Conservation (phyloP, 495 filamentous ascomycete species). For the Trichoderma parareesei region DNA sequence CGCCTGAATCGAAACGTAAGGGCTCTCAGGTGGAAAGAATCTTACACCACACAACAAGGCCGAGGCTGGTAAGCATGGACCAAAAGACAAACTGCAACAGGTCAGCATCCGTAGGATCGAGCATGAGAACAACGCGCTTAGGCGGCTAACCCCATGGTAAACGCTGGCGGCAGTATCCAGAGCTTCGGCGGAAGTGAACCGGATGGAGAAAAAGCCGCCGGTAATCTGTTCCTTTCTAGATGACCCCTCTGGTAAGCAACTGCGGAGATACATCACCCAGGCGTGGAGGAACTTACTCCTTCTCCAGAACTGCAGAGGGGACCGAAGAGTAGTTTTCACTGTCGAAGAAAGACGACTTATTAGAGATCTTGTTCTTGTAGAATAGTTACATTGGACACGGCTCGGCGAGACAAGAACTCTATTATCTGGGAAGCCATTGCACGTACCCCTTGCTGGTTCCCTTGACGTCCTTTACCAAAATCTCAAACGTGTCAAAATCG, state of each 20-base stretch:
- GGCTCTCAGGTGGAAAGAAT: constrained; percentile 11
- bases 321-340: constrained; percentile 50
- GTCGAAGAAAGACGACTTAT: constrained; percentile 34
- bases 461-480: constrained; percentile 82
- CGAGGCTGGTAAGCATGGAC: constrained; percentile 85
- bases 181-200: constrained; percentile 65
- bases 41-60: constrained; percentile 89
- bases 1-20: constrained; percentile 15
- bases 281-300: constrained; percentile 55
- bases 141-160: constrained; percentile 72
- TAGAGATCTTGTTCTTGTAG: constrained; percentile 29
- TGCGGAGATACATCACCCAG: background rate
- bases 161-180: constrained; percentile 81
- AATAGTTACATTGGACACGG: constrained; percentile 26
- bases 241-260: constrained; percentile 14
- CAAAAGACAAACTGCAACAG: constrained; percentile 57
- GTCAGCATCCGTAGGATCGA: constrained; percentile 12
- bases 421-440: constrained; percentile 91
- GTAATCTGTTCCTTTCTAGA: constrained; percentile 72
- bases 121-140: background rate
- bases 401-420: constrained; percentile 16
- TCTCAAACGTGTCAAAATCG: constrained; percentile 85
- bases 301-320: constrained; percentile 73
- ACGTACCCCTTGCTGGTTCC: constrained; percentile 98
- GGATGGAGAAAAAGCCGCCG: constrained; percentile 58